Evolutionary conservation across 1,139 yeast genomes (phyloP).

Genomic region (Nadsonia starkeyi-henricii): DNA sequence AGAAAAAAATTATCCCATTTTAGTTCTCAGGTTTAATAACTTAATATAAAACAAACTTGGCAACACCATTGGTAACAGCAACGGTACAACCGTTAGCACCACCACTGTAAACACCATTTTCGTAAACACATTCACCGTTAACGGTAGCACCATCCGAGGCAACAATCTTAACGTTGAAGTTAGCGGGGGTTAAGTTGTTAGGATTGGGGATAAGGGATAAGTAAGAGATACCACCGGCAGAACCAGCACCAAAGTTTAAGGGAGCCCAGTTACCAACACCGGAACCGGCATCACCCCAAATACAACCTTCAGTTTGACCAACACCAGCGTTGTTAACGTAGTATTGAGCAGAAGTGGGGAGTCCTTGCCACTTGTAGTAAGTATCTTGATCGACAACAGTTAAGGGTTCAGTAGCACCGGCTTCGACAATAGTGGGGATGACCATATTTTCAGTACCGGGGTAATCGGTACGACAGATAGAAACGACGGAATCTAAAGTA

Average conservation of each 20-base stretch:
- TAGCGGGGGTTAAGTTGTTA: constrained; percentile 62
- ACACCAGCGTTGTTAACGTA: constrained; percentile 96
- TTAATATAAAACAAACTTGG: constrained; percentile 52
- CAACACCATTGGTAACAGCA: constrained; percentile 70
- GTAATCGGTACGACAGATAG: constrained; percentile 94
- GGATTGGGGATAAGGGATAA: constrained; percentile 92
- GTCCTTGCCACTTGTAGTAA: constrained; percentile 76
- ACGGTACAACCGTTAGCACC: constrained; percentile 80
- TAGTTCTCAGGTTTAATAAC: too few species aligned
- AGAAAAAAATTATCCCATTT: too few species aligned
- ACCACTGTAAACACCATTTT: constrained; percentile 63
- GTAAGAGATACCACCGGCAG: constrained; percentile 64
- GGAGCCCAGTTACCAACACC: constrained; percentile 98
- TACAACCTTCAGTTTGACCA: constrained; percentile 73
- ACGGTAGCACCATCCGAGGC: constrained; percentile 51
- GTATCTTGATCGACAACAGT: constrained; percentile 64
- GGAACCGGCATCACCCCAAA: constrained; percentile 74
- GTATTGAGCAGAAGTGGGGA: constrained; percentile 83
- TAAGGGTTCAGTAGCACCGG: constrained; percentile 51
- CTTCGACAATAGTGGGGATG: constrained; percentile 69
- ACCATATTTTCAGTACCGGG: constrained; percentile 99
- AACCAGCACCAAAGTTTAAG: constrained; percentile 86
- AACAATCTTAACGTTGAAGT: constrained; percentile 77
- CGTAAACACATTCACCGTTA: constrained; percentile 69
- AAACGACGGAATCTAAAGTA: constrained; percentile 49